Percentiles rank a stretch among this genome's conserved stretches.
Conservation (phyloP, 257 asterid genomes). For the Cruciata laevipes region DNA sequence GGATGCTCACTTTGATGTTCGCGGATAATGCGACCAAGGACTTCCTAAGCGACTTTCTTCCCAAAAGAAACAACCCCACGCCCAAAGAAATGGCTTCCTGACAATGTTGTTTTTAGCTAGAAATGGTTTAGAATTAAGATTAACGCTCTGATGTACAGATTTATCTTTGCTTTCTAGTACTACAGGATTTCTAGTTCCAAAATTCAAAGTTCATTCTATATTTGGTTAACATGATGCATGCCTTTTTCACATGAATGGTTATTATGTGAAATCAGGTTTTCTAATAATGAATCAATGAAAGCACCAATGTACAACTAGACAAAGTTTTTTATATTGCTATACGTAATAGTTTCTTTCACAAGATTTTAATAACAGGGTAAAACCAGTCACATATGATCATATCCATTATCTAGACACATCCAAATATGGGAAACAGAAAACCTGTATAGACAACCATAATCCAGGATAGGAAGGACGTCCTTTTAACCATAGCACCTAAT, state of each 20-base stretch:
- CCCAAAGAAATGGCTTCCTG: neutral
- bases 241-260: too few species aligned
- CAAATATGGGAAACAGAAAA: neutral
- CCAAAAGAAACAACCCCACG: neutral
- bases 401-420: neutral
- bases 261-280: neutral
- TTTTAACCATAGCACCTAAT: slow-evolving; percentile 67
- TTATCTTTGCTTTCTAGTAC: neutral
- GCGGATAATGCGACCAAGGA: slow-evolving; percentile 71
- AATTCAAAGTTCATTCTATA: neutral
- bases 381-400: neutral
- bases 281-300: neutral
- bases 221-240: neutral
- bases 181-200: too few species aligned
- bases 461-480: neutral
- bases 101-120: neutral
- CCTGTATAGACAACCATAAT: slow-evolving; percentile 1
- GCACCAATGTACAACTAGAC: neutral
- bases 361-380: neutral
- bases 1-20: slow-evolving; percentile 80
- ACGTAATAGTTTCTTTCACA: neutral
- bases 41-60: slow-evolving; percentile 38
- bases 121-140: too few species aligned
- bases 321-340: neutral
- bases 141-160: neutral